Conservation (phyloP, 2,329 filamentous ascomycete species). For the Fusarium penzigii region DNA sequence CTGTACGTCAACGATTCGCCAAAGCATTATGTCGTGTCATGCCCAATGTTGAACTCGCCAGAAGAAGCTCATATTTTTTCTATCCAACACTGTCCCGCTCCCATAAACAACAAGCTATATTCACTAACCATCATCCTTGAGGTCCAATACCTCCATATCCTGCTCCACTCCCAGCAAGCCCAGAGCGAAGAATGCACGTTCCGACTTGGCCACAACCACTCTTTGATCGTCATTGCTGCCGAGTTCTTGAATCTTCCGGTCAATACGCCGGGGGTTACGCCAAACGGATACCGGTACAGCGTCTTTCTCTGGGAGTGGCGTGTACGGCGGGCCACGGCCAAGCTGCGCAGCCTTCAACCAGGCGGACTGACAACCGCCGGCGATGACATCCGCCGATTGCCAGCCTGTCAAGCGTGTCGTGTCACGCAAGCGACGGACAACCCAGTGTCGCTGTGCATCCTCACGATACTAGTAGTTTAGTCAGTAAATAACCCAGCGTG, state of each 20-base stretch:
- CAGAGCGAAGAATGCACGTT: slow-evolving; percentile 73
- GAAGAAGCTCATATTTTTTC: background rate
- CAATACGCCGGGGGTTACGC: slow-evolving; percentile 53
- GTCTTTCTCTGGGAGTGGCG: slow-evolving; percentile 43
- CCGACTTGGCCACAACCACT: slow-evolving; percentile 61
- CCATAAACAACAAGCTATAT: too few species aligned
- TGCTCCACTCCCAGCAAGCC: slow-evolving; percentile 78
- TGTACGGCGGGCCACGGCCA: slow-evolving; percentile 76
- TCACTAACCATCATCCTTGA: slow-evolving; percentile 44
- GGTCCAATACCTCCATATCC: slow-evolving; percentile 65
- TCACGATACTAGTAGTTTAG: slow-evolving; percentile 62
- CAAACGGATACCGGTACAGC: slow-evolving; percentile 42
- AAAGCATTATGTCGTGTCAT: slow-evolving; percentile 1
- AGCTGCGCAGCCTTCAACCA: slow-evolving; percentile 77
- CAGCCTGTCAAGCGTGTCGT: slow-evolving; percentile 82
- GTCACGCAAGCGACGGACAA: slow-evolving; percentile 71
- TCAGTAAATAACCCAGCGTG: slow-evolving; percentile 12
- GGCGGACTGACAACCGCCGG: slow-evolving; percentile 77
- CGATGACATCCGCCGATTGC: slow-evolving; percentile 80
- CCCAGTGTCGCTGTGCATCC: slow-evolving; percentile 73
- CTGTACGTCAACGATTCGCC: slow-evolving; percentile 1
- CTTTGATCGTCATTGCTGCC: slow-evolving; percentile 41
- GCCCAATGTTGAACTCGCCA: background rate
- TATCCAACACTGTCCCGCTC: too few species aligned
- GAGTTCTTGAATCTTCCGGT: slow-evolving; percentile 52